phyloP scores from a whole-genome alignment of 2,329 filamentous ascomycete species.

The Camillea tinctor region DNA sequence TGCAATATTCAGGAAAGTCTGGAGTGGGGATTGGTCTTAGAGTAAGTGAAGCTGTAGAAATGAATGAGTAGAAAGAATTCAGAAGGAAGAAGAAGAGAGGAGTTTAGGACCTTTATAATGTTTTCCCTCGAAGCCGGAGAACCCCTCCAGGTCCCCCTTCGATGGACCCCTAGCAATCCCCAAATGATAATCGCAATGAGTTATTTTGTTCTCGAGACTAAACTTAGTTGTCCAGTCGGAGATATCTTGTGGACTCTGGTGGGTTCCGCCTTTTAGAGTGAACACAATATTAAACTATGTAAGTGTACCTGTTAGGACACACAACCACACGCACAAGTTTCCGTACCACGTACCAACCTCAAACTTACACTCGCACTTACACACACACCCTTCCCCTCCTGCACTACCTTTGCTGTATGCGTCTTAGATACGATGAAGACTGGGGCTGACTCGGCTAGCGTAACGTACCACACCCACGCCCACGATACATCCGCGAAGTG shows the following conservation, averaged over 20 bases:
- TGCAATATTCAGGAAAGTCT: background rate
- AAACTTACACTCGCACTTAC: too few species aligned
- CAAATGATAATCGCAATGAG: constrained; percentile 1
- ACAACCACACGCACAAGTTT: background rate
- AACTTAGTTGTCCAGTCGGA: background rate
- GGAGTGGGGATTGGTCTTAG: background rate
- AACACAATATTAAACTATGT: background rate
- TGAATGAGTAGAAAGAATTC: background rate
- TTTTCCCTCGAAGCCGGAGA: background rate
- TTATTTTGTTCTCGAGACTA: background rate
- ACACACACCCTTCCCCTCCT: background rate
- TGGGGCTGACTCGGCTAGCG: background rate
- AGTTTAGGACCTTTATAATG: background rate
- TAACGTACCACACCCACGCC: background rate
- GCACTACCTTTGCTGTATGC: background rate
- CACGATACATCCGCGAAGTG: background rate
- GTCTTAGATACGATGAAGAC: background rate
- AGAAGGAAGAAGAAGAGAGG: background rate
- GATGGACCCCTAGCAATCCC: background rate
- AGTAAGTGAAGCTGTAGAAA: background rate
- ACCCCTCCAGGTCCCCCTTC: background rate
- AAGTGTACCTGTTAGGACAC: background rate
- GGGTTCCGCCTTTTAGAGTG: background rate
- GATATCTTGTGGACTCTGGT: background rate
- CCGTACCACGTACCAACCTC: background rate